Evolutionary conservation across 345 rosid species (phyloP).

Genomic region (Ceriops zippeliana): DNA sequence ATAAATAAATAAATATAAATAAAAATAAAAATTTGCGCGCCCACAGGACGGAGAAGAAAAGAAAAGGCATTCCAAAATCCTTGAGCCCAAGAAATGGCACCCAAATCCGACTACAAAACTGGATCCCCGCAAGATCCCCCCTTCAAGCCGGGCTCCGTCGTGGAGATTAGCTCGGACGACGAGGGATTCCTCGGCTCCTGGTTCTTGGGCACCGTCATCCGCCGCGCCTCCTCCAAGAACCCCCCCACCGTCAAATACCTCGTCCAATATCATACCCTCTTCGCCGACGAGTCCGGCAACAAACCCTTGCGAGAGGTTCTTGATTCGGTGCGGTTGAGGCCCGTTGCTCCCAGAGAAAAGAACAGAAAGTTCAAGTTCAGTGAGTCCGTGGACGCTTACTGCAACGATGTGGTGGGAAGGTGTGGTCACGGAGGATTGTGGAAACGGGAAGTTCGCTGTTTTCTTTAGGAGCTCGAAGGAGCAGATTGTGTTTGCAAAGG

Average conservation of each 20-base stretch:
- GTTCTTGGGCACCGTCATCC: constrained; percentile 51
- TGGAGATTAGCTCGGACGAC: constrained; percentile 64
- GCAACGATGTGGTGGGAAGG: constrained; percentile 94
- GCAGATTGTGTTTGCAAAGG: constrained; percentile 44
- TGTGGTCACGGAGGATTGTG: constrained; percentile 43
- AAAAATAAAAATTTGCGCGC: no score
- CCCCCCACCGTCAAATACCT: constrained; percentile 23
- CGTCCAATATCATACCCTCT: constrained; percentile 48
- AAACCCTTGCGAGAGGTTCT: constrained; percentile 42
- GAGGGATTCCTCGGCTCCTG: constrained; percentile 71
- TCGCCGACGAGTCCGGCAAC: constrained; percentile 45
- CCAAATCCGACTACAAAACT: not conserved
- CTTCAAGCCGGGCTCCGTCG: constrained; percentile 45
- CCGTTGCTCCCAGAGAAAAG: constrained; percentile 52
- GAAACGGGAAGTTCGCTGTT: constrained; percentile 51
- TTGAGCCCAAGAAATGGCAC: not conserved
- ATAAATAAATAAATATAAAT: no score
- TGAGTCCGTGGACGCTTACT: constrained; percentile 61
- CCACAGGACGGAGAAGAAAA: no score
- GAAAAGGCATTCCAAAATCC: not conserved
- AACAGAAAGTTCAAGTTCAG: constrained; percentile 37
- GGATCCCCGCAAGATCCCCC: not conserved
- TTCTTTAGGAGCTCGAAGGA: constrained; percentile 56
- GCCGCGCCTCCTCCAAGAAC: constrained; percentile 25
- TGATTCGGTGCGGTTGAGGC: constrained; percentile 41